Conservation (phyloP, 768 basidiomycete genomes). For the Amanita inopinata region DNA sequence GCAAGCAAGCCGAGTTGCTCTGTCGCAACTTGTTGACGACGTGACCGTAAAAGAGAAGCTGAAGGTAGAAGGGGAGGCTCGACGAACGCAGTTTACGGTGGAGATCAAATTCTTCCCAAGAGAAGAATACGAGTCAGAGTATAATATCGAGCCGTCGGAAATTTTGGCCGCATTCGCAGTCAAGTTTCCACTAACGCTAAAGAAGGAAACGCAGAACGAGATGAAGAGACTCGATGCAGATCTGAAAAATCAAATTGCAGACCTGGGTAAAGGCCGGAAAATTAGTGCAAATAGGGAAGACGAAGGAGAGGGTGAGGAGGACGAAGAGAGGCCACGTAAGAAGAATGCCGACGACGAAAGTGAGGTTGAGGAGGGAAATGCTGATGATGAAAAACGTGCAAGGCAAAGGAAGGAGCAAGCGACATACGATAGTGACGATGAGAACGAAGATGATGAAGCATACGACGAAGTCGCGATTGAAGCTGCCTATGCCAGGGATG, state of each 20-base stretch:
- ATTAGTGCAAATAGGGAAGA: constrained; percentile 34
- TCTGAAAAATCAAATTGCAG: constrained; percentile 65
- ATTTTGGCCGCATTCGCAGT: constrained; percentile 63
- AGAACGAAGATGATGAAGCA: constrained; percentile 39
- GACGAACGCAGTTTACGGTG: constrained; percentile 74
- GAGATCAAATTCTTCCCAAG: constrained; percentile 79
- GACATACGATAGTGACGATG: constrained; percentile 69
- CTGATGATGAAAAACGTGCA: constrained; percentile 66
- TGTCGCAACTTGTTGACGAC: constrained; percentile 82
- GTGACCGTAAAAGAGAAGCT: constrained; percentile 77
- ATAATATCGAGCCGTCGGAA: constrained; percentile 63
- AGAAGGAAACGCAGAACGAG: constrained; percentile 79
- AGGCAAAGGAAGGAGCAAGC: constrained; percentile 64
- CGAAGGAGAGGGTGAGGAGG: constrained; percentile 49
- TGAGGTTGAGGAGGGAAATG: constrained; percentile 72
- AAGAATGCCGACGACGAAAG: constrained; percentile 46
- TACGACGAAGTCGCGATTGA: constrained; percentile 55
- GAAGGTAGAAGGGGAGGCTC: constrained; percentile 51
- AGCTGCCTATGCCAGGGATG: constrained; percentile 46
- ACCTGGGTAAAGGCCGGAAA: constrained; percentile 75
- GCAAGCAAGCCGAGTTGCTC: constrained; percentile 70
- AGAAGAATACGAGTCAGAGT: constrained; percentile 76
- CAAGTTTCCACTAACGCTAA: constrained; percentile 72
- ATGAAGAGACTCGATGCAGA: constrained; percentile 80
- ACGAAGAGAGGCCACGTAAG: constrained; percentile 22